Base-by-base conservation (phyloP, 2,329 filamentous ascomycete genomes). In the Ambrosiella xylebori region DNA sequence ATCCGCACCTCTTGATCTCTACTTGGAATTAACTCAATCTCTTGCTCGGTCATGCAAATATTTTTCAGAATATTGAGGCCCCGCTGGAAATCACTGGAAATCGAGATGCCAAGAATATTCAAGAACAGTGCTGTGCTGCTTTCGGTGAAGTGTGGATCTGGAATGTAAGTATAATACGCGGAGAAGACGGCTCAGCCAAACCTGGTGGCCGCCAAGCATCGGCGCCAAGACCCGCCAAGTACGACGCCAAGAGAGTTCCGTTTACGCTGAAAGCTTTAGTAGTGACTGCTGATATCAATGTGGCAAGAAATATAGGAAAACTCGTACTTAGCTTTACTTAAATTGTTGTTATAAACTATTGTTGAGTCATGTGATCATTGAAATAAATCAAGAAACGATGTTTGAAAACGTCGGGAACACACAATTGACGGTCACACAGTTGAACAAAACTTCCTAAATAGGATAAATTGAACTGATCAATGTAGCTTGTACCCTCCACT, bases 181-280 rank as follows among this genome's bases (percentile, higher is more conserved):
- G 19, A 51, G 47, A 27, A 9, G 27, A 36, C 47, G 19, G 27
- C 47, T n/a, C 17, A 47, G 44, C 44, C 9, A 47, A 41, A 27
- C 51, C 19, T 54, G 38, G 38, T 54, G 38, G 36, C 39, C 19
- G 59, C 59, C 59, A 61, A 61, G 59, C 45, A 38, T 61, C 52
- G 56, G 59, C 59, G 59, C 59, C 59, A 61, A 61, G 59, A 17
- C 39, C 38, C 40, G 54, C 58, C 57, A 59, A 59, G 57, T 15
- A 40, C 3, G 36, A n/a, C n/a, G 45, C 55, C 47, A 54, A 59
- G 44, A 59, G 17, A 47, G 44, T 47, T 47, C 44, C n/a, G 52
- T 36, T 15, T n/a, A 9, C 13, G 8, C 13, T 37, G 47, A 35
- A 36, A 27, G 15, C 5, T 51, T 15, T 35, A 7, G 19, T n/a